phyloP scores from a whole-genome alignment of 169 alveolate genomes.

The Plasmodium berghei region DNA sequence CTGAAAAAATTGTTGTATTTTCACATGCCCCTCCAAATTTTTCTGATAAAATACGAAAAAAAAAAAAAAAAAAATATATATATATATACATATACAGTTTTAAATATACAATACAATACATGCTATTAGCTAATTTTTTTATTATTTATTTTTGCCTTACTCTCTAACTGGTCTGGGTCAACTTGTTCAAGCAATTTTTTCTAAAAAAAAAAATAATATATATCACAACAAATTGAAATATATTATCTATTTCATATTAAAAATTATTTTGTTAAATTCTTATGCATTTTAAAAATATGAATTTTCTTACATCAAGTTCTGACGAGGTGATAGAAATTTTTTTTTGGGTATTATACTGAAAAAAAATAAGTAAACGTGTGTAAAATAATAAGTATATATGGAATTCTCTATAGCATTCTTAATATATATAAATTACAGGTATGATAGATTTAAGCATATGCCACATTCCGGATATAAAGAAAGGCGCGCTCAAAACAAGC shows the following conservation, averaged over 20 bases:
- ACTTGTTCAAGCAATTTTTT: constrained; percentile 56
- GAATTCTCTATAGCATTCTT: neutral
- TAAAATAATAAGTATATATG: neutral
- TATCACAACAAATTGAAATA: neutral
- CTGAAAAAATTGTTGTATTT: constrained; percentile 22
- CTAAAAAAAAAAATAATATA: constrained; percentile 9
- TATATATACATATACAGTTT: neutral
- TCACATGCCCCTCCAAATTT: constrained; percentile 64
- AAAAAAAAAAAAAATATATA: neutral
- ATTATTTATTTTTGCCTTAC: constrained; percentile 4
- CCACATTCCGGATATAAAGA: constrained; percentile 62
- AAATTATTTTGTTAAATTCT: neutral
- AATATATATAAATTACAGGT: constrained; percentile 23
- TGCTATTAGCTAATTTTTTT: no score
- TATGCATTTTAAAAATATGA: neutral
- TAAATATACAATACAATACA: neutral
- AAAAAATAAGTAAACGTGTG: neutral
- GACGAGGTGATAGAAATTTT: constrained; percentile 52
- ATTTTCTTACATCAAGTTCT: constrained; percentile 26
- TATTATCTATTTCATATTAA: neutral
- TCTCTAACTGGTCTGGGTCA: constrained; percentile 40
- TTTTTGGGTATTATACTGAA: constrained; percentile 50
- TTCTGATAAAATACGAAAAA: constrained; percentile 14
- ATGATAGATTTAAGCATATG: constrained; percentile 59
- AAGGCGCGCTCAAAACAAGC: constrained; percentile 56